Conservation (phyloP, 192 early-diverging fungal genomes). For the Entophlyctis luteolus region DNA sequence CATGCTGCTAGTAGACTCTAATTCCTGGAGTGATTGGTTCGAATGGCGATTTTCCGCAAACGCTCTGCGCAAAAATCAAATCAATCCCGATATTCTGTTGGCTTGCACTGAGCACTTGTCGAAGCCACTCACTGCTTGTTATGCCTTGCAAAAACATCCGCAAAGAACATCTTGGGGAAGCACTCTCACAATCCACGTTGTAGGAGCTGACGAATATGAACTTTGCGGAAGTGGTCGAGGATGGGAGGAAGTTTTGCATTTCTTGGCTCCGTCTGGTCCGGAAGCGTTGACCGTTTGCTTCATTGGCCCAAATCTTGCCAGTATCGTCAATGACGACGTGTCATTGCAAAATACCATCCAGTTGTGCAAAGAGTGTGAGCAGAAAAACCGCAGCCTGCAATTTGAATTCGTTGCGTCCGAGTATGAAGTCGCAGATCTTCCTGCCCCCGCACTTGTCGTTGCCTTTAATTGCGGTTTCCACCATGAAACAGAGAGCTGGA, state of each 20-base stretch:
- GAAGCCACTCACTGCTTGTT: not conserved
- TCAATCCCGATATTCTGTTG: not conserved
- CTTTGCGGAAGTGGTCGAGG: not conserved
- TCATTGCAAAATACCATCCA: too few species aligned
- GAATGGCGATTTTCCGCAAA: not conserved
- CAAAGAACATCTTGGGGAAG: too few species aligned
- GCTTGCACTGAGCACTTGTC: not conserved
- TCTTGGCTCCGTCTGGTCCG: too few species aligned
- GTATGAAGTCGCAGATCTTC: not conserved
- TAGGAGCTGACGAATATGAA: constrained; percentile 11
- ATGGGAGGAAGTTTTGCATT: constrained; percentile 1
- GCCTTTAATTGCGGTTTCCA: constrained; percentile 10
- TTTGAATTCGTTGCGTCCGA: not conserved
- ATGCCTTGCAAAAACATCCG: too few species aligned
- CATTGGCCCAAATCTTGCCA: not conserved
- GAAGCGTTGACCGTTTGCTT: not conserved
- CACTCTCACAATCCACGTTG: not conserved
- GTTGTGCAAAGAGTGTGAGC: not conserved
- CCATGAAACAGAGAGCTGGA: not conserved
- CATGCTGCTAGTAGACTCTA: too few species aligned
- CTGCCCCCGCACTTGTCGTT: not conserved
- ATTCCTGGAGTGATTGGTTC: not conserved
- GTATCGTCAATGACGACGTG: too few species aligned
- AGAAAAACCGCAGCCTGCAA: not conserved
- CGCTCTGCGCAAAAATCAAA: too few species aligned